Evolutionary conservation across 495 filamentous ascomycete species (phyloP), one percentile per base, ranked within the genome.

Genomic region (Podospora conica): DNA sequence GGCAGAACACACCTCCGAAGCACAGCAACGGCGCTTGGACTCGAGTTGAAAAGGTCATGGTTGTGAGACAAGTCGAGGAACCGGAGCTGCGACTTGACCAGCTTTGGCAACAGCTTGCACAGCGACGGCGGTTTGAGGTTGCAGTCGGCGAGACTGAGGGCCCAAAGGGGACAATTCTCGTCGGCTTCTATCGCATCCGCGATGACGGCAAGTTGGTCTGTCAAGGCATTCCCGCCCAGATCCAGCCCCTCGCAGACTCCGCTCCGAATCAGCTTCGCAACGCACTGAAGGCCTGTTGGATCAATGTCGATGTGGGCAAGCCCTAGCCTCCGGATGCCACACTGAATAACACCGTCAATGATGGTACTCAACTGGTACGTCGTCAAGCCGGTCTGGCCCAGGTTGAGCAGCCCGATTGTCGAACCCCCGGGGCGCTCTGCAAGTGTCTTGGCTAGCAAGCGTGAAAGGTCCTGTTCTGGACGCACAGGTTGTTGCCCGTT

Each of bases 61-160:
- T 98, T 98, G 67, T 96, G 92, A 0, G 90, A 94, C 33, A 98
- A 81, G 72, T 98, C 95, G 65, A 98, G 85, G 66, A 96, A 96
- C 48, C 90, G 87, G 71, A 97, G 90, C 63, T 89, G 82, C 58
- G 97, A 83, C 66, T 81, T 83, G 8, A 85, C 82, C 48, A 97
- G 79, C 10, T 84, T 87, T 27, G 92, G 92, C 53, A 98, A 84
- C 28, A 98, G 80, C 31, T 85, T 84, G 68, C 86, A 88, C 24
- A 98, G 78, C 20, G 88, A 87, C 3, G 85, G 76, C 1, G 92
- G 86, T 12, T 81, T 84, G 57, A 98, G 83, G 57, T 91, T 89
- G 78, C 93, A 97, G 72, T 93, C 91, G 2, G 94, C 92, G 65
- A 98, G 75, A 73, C 91, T 93, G 59, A 98, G 79, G 9, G 92